phyloP scores from a whole-genome alignment of 768 basidiomycete species.

The Rhodotorula kratochvilovae region DNA sequence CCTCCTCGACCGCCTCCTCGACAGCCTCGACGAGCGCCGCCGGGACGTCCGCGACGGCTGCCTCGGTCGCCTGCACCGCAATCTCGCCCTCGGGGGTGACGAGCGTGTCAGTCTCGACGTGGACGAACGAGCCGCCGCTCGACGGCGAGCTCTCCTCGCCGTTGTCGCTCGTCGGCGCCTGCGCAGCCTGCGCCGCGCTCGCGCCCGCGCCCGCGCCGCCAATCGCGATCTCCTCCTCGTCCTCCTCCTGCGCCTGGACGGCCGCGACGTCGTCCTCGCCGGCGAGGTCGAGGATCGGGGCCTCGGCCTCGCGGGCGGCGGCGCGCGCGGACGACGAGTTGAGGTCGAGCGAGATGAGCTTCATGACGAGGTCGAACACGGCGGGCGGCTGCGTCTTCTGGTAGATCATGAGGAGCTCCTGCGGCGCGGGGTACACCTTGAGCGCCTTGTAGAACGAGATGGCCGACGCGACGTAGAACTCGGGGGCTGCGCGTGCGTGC shows the following conservation, averaged over 20 bases:
- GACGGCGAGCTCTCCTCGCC: slow-evolving; percentile 9
- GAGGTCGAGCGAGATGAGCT: slow-evolving; percentile 72
- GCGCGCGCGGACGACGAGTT: background rate
- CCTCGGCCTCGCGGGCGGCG: background rate
- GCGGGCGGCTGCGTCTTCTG: slow-evolving; percentile 74
- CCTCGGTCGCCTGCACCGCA: slow-evolving; percentile 3
- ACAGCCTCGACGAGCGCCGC: background rate
- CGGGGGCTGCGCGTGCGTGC: slow-evolving; percentile 57
- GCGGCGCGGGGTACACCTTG: slow-evolving; percentile 86
- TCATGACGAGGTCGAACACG: slow-evolving; percentile 76
- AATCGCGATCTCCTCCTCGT: slow-evolving; percentile 7
- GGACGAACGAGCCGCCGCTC: slow-evolving; percentile 25
- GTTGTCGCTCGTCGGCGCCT: background rate
- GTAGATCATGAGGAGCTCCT: slow-evolving; percentile 91
- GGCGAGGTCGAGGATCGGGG: slow-evolving; percentile 1
- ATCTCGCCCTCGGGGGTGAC: slow-evolving; percentile 14
- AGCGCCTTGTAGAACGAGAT: slow-evolving; percentile 88
- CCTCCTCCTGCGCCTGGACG: slow-evolving; percentile 1
- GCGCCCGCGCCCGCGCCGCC: background rate
- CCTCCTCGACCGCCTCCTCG: background rate
- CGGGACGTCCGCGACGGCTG: background rate
- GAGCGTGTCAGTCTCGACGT: slow-evolving; percentile 22
- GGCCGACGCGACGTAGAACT: slow-evolving; percentile 72
- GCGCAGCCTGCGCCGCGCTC: background rate
- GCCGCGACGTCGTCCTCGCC: slow-evolving; percentile 13